Base-by-base conservation (phyloP, 1,284 basidiomycete genomes). In the Irpex sp. region DNA sequence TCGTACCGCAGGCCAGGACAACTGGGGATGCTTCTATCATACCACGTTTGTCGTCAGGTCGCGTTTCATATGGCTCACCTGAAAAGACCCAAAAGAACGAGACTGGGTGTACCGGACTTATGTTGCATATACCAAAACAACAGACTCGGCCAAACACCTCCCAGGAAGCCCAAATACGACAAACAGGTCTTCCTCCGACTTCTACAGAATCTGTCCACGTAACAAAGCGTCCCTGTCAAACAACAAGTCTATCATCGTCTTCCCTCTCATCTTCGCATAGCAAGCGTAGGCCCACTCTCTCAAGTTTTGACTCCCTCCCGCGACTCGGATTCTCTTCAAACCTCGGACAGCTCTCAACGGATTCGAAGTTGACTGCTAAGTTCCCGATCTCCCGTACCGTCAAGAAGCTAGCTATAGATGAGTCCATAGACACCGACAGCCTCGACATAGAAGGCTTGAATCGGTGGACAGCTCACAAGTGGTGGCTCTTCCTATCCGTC, bases 381-480 rank as follows among this genome's bases (percentile, higher is more conserved):
- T 86, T 83, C 78, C 83, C 83, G 1, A 72, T 74, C 11, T 83
- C 82, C 21, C 73, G 69, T 19, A 74, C 77, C 5, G 66, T 83
- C 60, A 73, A 74, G 47, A 71, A 71, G 50, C 49, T 70, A 15
- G 60, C 60, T 5, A 58, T 64, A 11, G 60, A 57, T 1, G 53
- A 74, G 37, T 46, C 57, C 4, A 78, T 78, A 62, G 78, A 79
- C 53, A 77, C 77, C 6, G 71, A 71, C 36, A 76, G 78, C 0
- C 68, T 80, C 17, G 76, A 77, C 17, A 66, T 79, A n/a, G 76
- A 79, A 49, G 66, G 66, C 46, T 68, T 76, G 37, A 78, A 75
- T 33, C 66, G 72, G 35, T 88, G 86, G 87, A 84, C 83, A 15
- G 60, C 66, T 15, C 80, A 81, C 70, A 88, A 88, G 70, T 87